Conservation (phyloP, 306 rosid species). For the Vigna mungo region DNA sequence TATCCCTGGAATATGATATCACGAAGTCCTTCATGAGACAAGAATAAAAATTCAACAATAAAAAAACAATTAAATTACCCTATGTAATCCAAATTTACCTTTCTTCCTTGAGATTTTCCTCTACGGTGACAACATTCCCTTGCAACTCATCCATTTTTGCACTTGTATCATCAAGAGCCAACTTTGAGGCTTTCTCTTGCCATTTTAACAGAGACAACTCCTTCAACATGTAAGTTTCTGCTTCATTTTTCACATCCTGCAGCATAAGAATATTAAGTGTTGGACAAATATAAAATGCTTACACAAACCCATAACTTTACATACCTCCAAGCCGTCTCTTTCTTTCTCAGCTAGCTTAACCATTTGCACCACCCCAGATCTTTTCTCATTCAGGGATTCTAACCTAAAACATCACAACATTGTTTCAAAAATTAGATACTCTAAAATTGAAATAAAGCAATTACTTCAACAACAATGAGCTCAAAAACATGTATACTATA, state of each 20-base stretch:
- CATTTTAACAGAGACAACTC: constrained; percentile 89
- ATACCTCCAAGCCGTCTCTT: constrained; percentile 91
- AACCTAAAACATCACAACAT: constrained; percentile 62
- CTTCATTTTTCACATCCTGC: constrained; percentile 96
- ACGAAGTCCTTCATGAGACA: constrained; percentile 38
- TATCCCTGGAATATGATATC: constrained; percentile 64
- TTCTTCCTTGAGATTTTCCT: constrained; percentile 77
- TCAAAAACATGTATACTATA: constrained; percentile 14
- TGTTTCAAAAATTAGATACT: constrained; percentile 31
- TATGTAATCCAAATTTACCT: constrained; percentile 54
- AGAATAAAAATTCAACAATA: constrained; percentile 3
- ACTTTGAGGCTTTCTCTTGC: constrained; percentile 87
- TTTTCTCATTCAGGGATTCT: constrained; percentile 83
- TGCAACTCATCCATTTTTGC: constrained; percentile 65
- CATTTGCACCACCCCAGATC: constrained; percentile 96
- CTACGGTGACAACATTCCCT: constrained; percentile 59
- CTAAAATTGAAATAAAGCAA: constrained; percentile 1
- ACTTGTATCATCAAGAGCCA: constrained; percentile 79
- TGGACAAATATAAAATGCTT: constrained; percentile 25
- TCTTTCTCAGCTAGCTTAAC: constrained; percentile 98
- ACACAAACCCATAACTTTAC: constrained; percentile 42
- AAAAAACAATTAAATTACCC: background rate
- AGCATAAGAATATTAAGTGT: constrained; percentile 38
- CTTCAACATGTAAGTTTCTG: constrained; percentile 89
- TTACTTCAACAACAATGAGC: background rate